Evolutionary conservation across 2,329 filamentous ascomycete species (phyloP).

Genomic region (Phaeosphaeriaceae sp.): DNA sequence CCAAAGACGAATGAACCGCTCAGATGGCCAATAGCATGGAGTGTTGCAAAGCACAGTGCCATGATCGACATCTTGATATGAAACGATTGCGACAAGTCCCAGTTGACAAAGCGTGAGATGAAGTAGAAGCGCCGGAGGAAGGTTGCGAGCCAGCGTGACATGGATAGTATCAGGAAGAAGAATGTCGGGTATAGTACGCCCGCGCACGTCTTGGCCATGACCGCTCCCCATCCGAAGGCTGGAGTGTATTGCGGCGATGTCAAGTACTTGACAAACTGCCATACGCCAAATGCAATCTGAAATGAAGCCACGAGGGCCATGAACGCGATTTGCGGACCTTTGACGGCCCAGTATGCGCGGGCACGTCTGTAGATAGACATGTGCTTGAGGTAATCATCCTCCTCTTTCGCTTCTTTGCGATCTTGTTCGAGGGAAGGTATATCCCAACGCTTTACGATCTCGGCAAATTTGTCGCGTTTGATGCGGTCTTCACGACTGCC

Average conservation of each 20-base stretch:
- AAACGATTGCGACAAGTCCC: constrained; percentile 63
- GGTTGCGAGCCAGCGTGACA: constrained; percentile 65
- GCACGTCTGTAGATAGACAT: constrained; percentile 56
- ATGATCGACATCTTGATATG: constrained; percentile 63
- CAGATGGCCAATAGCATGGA: constrained; percentile 64
- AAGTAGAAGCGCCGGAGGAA: constrained; percentile 59
- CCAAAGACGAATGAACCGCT: constrained; percentile 61
- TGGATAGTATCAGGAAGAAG: constrained; percentile 65
- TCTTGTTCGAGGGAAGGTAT: constrained; percentile 59
- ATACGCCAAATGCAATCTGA: constrained; percentile 61
- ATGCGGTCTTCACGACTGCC: constrained; percentile 53
- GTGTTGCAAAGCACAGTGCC: constrained; percentile 58
- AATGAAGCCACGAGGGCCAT: constrained; percentile 56
- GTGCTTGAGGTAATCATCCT: constrained; percentile 55
- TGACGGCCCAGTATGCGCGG: constrained; percentile 63
- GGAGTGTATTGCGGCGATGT: constrained; percentile 54
- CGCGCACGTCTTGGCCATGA: constrained; percentile 62
- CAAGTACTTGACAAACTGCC: constrained; percentile 64
- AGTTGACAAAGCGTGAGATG: constrained; percentile 64
- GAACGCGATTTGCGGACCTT: constrained; percentile 61
- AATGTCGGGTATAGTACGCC: constrained; percentile 65
- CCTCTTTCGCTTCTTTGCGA: constrained; percentile 56
- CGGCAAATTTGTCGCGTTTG: constrained; percentile 55
- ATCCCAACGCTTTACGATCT: constrained; percentile 55
- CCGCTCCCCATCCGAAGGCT: constrained; percentile 64